Base-by-base conservation (phyloP, 805 yeast species). In the Schwanniomyces sp. region DNA sequence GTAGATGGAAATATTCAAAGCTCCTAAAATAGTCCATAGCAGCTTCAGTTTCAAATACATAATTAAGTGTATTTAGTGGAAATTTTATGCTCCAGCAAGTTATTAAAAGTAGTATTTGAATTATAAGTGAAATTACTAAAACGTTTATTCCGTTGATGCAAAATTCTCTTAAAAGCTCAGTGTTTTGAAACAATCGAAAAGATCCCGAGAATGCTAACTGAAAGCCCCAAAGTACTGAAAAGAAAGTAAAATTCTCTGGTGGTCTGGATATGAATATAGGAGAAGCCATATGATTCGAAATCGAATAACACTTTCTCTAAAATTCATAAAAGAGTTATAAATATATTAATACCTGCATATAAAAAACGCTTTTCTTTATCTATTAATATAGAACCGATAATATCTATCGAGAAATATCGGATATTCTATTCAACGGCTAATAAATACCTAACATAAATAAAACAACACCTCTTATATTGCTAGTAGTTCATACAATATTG, bases 251-350 rank as follows among this genome's bases (percentile, higher is more conserved):
- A 12, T 84, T 80, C 5, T 80, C 75, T 7, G 84, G 78, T 1
- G 86, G 85, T 42, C 76, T 70, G 2, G 84, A 75, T 10, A 81
- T 66, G 56, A 81, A 81, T 12, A 79, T 72, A 6, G 86, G 86
- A 3, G 86, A 82, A 1, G 82, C 79, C 86, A 82, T 81, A 16
- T 37, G 24, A 14, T 11, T 9, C 18, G 18, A 21, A 3, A 21
- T 21, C 24, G 24, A 21, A 21, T 4, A 21, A 4, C 24, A 21
- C 24, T 21, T 21, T 5, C 3, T 4, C 24, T 3, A 21, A 21
- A 21, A 21, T 21, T n/a, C 24, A 21, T 3, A 4, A 4, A 21
- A 21, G 24, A 21, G 5, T 4, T 21, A 21, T 21, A 21, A 21
- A 21, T 21, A 21, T 4, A 21, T 21, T 21, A 21, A 5, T 21